Conservation (phyloP, 2,329 filamentous ascomycete genomes). For the Colletotrichum agaves region DNA sequence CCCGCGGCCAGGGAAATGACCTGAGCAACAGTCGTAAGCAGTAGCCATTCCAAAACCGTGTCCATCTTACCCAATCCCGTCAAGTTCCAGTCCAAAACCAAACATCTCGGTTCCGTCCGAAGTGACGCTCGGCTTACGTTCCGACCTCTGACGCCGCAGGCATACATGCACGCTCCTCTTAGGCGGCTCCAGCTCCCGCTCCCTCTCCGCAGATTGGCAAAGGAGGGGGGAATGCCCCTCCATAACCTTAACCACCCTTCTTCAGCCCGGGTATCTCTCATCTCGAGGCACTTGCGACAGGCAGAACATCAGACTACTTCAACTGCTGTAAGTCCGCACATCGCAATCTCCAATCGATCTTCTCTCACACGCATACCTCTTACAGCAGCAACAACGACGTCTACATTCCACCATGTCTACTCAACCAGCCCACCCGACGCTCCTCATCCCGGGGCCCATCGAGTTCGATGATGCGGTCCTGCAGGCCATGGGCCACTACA, state of each 20-base stretch:
- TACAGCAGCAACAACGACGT: conserved; percentile 25
- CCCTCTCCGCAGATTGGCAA: conserved; percentile 38
- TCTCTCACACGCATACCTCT: conserved; percentile 5
- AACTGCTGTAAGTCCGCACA: conserved; percentile 18
- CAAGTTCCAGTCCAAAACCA: conserved; percentile 15
- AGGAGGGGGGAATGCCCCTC: conserved; percentile 39
- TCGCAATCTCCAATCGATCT: background rate
- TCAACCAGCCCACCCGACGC: conserved; percentile 72
- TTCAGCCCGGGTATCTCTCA: conserved; percentile 40
- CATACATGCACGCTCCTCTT: conserved; percentile 38
- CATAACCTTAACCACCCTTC: conserved; percentile 39
- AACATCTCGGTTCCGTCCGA: conserved; percentile 15
- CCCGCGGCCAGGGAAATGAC: conserved; percentile 17
- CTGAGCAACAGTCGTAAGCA: conserved; percentile 32
- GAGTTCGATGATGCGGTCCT: conserved; percentile 98
- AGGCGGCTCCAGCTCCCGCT: conserved; percentile 39
- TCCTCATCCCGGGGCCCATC: conserved; percentile 97
- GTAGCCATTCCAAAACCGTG: conserved; percentile 17
- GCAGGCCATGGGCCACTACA: conserved; percentile 94
- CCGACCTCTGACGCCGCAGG: conserved; percentile 35
- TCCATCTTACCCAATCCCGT: conserved; percentile 13
- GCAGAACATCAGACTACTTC: conserved; percentile 31
- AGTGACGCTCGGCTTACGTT: conserved; percentile 35
- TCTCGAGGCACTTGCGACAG: conserved; percentile 36
- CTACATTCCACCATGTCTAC: conserved; percentile 63